phyloP scores from a whole-genome alignment of 2,329 filamentous ascomycete species.

The Paecilomyces fulvus region DNA sequence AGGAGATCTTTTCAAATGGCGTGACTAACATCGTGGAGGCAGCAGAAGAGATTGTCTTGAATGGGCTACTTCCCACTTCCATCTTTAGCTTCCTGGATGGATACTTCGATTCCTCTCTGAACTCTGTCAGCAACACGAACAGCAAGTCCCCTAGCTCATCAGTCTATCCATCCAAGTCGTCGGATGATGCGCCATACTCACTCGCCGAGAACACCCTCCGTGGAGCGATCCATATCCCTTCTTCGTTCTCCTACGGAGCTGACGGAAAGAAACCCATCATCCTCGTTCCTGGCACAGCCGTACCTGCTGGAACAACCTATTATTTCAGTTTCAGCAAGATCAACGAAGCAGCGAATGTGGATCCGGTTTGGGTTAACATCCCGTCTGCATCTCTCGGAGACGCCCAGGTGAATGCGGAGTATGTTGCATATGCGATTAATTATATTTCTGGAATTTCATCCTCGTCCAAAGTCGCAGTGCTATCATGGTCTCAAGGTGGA shows the following conservation, averaged over 20 bases:
- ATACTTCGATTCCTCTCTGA: slow-evolving; percentile 8
- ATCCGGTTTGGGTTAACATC: slow-evolving; percentile 50
- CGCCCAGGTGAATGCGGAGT: slow-evolving; percentile 46
- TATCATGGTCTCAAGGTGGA: slow-evolving; percentile 51
- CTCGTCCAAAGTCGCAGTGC: slow-evolving; percentile 32
- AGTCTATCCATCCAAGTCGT: slow-evolving; percentile 12
- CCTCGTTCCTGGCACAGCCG: slow-evolving; percentile 46
- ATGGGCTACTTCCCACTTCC: slow-evolving; percentile 9
- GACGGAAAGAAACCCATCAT: slow-evolving; percentile 38
- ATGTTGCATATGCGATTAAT: slow-evolving; percentile 51
- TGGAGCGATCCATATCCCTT: slow-evolving; percentile 45
- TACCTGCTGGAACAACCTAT: slow-evolving; percentile 40
- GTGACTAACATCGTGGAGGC: background rate
- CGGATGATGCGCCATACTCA: slow-evolving; percentile 42
- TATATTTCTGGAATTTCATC: slow-evolving; percentile 13
- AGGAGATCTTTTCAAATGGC: background rate
- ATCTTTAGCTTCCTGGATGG: slow-evolving; percentile 9
- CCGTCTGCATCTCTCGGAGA: slow-evolving; percentile 41
- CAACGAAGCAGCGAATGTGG: slow-evolving; percentile 31
- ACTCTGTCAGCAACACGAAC: slow-evolving; percentile 11
- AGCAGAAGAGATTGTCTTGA: slow-evolving; percentile 3
- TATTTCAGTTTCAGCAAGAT: slow-evolving; percentile 43
- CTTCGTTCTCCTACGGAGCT: slow-evolving; percentile 39
- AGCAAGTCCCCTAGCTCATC: background rate
- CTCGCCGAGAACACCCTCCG: slow-evolving; percentile 40